Percentiles rank a stretch among this genome's conserved stretches.
These are phyloP conservation scores for Friedmanniomyces endolithicus DNA, from an alignment of 495 filamentous ascomycete species.

Conservation along the genomic window DNA sequence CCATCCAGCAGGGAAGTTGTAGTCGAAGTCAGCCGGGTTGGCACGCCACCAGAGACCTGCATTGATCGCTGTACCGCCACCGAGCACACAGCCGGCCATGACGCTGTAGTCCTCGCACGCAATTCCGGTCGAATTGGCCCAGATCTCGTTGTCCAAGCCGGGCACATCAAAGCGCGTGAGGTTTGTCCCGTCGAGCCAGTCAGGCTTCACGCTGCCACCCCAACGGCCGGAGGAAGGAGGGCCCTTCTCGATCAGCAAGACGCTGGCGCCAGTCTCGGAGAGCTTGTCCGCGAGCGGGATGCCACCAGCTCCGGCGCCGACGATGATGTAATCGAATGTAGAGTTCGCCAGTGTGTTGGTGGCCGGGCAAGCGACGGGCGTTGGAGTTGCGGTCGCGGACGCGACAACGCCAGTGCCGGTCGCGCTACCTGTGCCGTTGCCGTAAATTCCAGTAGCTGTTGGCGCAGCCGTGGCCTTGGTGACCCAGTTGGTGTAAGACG, in stretches of 20 bases:
- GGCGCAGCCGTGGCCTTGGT: conserved; percentile 28
- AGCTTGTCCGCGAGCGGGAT: conserved; percentile 54
- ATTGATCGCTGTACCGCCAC: conserved; percentile 40
- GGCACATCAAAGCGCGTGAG: conserved; percentile 72
- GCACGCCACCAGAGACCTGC: conserved; percentile 45
- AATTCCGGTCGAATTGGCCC: conserved; percentile 48
- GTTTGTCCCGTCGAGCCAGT: conserved; percentile 51
- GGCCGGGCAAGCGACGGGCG: conserved; percentile 27
- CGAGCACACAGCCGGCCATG: conserved; percentile 67
- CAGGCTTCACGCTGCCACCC: conserved; percentile 46
- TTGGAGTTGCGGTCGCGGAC: conserved; percentile 28
- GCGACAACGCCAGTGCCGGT: conserved; percentile 31
- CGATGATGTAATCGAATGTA: conserved; percentile 55
- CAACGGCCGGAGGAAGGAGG: conserved; percentile 46
- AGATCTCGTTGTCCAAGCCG: conserved; percentile 62
- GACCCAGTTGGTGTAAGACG: conserved; percentile 40
- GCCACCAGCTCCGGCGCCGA: conserved; percentile 53
- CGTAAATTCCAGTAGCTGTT: conserved; percentile 2
- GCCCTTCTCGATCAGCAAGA: conserved; percentile 56
- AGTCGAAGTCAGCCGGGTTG: conserved; percentile 52
- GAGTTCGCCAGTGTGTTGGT: conserved; percentile 30
- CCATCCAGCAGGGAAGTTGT: conserved; percentile 64
- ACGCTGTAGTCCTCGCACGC: conserved; percentile 57
- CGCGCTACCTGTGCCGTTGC: conserved; percentile 20
- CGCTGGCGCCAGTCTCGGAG: conserved; percentile 48